Evolutionary conservation across 495 filamentous ascomycete species (phyloP), one percentile per base, ranked within the genome.

Genomic region (Aspergillus affinis): DNA sequence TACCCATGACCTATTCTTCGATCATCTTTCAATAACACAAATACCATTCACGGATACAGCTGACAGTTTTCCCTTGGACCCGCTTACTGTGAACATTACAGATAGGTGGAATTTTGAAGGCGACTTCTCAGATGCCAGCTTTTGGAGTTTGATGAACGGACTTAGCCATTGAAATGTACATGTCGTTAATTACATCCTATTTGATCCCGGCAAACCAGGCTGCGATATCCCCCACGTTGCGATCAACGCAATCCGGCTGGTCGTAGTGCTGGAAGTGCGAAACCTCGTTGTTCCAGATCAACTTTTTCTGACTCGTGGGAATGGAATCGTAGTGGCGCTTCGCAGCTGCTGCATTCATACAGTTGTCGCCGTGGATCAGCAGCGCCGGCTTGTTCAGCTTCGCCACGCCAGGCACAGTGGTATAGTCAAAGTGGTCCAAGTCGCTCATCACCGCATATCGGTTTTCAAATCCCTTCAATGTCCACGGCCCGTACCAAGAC

Each of bases 1-100:
- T 0, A 82, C 78, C 51, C 74, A 78, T 36, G 82, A 86, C 52
- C 68, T 86, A 7, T 64, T 80, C 0, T 82, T 78, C 56, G 80
- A 84, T 53, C 75, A 84, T 47, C 62, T 85, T 2, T 71, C 70
- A 4, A 65, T 48, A 64, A 61, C 13, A 4, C 29, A 30, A 30
- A 30, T 8, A 8, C 29, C 29, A 30, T 30, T 30, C 8, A 8
- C 29, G 29, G 8, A 30, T 30, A 30, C 54, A 61, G 3, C 49
- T 55, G 32, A 66, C 62, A 18, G 51, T 46, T 10, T 70, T 57
- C 64, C 58, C 51, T 58, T 59, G 27, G 47, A 65, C 62, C 19
- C 54, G 47, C 19, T 67, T 60, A 59, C 47, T 63, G 21, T 51
- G 26, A 49, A 65, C 50, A 26, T 58, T 49, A 55, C 51, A 44